Percentiles rank a stretch among this genome's conserved stretches.
phyloP scores from a whole-genome alignment of 805 yeast genomes.

The Yarrowia yakushimensis region DNA sequence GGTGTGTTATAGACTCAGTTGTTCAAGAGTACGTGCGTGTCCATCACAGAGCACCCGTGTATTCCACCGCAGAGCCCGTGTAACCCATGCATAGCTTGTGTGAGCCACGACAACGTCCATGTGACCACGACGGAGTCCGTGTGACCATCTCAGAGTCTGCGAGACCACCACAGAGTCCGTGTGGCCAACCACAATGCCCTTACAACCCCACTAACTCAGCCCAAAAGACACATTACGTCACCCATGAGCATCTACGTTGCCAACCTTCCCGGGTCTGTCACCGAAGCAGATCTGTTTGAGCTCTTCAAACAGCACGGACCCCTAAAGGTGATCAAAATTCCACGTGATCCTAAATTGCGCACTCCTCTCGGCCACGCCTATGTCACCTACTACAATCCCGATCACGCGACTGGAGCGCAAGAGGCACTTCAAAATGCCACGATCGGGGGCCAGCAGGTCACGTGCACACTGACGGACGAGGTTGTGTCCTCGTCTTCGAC shows the following conservation, averaged over 20 bases:
- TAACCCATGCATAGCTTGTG: too few species aligned
- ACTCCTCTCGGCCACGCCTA: conserved; percentile 89
- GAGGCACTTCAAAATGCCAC: neutral
- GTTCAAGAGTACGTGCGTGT: too few species aligned
- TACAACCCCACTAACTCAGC: neutral
- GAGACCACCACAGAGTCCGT: neutral
- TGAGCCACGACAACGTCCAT: too few species aligned
- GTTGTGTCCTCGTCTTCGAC: neutral
- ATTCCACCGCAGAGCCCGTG: too few species aligned
- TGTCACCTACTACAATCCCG: conserved; percentile 73
- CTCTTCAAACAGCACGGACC: conserved; percentile 71
- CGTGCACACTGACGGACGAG: neutral
- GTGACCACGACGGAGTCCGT: neutral
- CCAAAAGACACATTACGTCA: neutral
- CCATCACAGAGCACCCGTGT: too few species aligned
- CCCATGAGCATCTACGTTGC: conserved; percentile 62
- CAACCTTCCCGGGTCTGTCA: conserved; percentile 68
- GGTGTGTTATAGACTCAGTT: too few species aligned
- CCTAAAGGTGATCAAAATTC: conserved; percentile 82
- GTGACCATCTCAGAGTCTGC: too few species aligned
- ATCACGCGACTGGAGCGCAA: conserved; percentile 29
- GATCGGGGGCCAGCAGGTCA: neutral
- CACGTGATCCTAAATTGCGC: conserved; percentile 86
- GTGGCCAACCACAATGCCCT: neutral
- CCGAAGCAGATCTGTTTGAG: conserved; percentile 63